Conservation (phyloP, 75 land plant genomes). For the Ceratopteris richardii region DNA sequence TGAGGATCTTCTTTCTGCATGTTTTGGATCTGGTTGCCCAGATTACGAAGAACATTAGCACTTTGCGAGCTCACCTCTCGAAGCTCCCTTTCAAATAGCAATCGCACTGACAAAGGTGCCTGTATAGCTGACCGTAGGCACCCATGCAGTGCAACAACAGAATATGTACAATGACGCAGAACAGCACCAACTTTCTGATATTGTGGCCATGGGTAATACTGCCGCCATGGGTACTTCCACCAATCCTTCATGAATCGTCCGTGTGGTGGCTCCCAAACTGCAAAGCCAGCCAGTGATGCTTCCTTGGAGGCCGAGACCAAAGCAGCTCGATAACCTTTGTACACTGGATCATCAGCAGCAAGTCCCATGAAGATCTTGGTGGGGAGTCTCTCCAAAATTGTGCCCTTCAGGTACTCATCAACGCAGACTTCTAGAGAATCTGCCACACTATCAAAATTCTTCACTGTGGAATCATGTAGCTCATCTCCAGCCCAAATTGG, state of each 20-base stretch:
- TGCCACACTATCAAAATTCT: constrained; percentile 55
- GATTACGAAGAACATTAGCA: constrained; percentile 36
- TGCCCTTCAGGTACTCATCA: constrained; percentile 46
- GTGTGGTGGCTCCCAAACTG: constrained; percentile 86
- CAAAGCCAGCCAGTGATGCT: constrained; percentile 59
- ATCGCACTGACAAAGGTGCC: constrained; percentile 42
- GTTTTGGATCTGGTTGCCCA: constrained; percentile 39
- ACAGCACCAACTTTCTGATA: constrained; percentile 67
- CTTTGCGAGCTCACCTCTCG: constrained; percentile 39
- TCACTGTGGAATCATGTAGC: constrained; percentile 50
- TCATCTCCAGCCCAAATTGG: constrained; percentile 94
- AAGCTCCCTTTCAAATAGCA: constrained; percentile 40
- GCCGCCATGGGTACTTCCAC: too few relatives aligned
- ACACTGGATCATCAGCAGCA: constrained; percentile 56
- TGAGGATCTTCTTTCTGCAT: constrained; percentile 29
- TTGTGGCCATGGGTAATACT: constrained; percentile 66
- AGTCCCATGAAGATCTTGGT: constrained; percentile 55
- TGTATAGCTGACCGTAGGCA: constrained; percentile 76
- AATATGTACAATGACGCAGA: constrained; percentile 28
- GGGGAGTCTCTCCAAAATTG: constrained; percentile 48
- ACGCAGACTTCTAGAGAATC: constrained; percentile 57
- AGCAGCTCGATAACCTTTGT: constrained; percentile 61
- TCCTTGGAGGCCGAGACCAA: constrained; percentile 52
- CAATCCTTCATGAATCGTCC: constrained; percentile 47
- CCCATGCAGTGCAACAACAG: constrained; percentile 63